phyloP scores from a whole-genome alignment of 768 basidiomycete species.

The Macrolepiota fuliginosa region DNA sequence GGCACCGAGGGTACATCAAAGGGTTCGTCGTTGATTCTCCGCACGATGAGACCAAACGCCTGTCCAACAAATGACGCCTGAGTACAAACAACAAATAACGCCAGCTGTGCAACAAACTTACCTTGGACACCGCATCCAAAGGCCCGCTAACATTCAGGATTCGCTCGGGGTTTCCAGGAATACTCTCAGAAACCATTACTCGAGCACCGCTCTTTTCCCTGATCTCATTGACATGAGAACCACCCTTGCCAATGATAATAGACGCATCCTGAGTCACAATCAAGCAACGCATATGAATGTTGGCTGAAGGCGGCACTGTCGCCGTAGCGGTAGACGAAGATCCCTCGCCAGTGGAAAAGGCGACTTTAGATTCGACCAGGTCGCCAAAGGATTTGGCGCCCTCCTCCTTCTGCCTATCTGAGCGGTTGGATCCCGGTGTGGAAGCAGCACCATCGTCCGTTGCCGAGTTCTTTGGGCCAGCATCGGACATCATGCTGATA shows the following conservation, averaged over 20 bases:
- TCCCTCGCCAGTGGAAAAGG: slow-evolving; percentile 48
- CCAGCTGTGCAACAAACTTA: slow-evolving; percentile 23
- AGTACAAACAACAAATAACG: neutral
- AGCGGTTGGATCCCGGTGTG: slow-evolving; percentile 35
- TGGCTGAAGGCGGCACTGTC: slow-evolving; percentile 62
- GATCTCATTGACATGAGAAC: slow-evolving; percentile 97
- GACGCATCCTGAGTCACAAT: slow-evolving; percentile 99
- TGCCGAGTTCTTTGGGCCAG: slow-evolving; percentile 33
- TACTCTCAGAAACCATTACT: slow-evolving; percentile 97
- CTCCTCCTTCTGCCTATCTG: slow-evolving; percentile 43
- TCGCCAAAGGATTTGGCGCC: slow-evolving; percentile 31
- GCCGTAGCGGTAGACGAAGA: slow-evolving; percentile 44
- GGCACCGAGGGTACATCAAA: slow-evolving; percentile 98
- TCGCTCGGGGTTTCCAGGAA: slow-evolving; percentile 98
- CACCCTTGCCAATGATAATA: slow-evolving; percentile 96
- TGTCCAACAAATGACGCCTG: slow-evolving; percentile 28
- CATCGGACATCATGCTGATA: slow-evolving; percentile 65
- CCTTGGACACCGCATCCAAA: slow-evolving; percentile 98
- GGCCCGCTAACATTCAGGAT: slow-evolving; percentile 96
- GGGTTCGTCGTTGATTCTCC: slow-evolving; percentile 98
- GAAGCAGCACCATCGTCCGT: slow-evolving; percentile 59
- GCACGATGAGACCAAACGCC: slow-evolving; percentile 98
- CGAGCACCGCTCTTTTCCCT: slow-evolving; percentile 95
- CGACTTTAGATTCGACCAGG: slow-evolving; percentile 27
- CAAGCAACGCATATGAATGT: slow-evolving; percentile 96